Evolutionary conservation across 2,329 filamentous ascomycete species (phyloP).

Genomic region (Ophiosphaerella narmari): DNA sequence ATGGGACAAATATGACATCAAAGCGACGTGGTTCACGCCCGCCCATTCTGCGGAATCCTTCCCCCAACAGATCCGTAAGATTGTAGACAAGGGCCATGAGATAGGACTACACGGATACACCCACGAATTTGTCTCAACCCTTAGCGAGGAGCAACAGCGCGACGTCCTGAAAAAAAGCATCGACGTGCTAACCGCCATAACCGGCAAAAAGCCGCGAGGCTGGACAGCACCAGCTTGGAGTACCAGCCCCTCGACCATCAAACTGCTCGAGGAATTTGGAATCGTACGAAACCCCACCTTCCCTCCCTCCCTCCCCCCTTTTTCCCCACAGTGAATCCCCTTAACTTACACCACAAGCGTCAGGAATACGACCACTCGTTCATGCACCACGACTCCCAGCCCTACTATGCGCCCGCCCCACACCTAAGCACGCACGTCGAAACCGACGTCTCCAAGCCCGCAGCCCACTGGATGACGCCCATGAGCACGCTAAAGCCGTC

Average conservation of each 20-base stretch:
- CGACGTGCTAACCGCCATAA: conserved; percentile 45
- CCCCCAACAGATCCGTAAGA: conserved; percentile 53
- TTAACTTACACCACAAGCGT: neutral
- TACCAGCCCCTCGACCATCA: conserved; percentile 45
- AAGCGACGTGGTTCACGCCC: conserved; percentile 50
- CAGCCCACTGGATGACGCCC: conserved; percentile 46
- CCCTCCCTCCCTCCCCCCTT: too few relatives aligned
- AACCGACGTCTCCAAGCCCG: conserved; percentile 38
- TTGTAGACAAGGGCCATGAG: conserved; percentile 50
- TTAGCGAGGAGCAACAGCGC: conserved; percentile 50
- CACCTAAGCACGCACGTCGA: conserved; percentile 51
- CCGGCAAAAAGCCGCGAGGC: conserved; percentile 48
- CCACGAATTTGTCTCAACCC: conserved; percentile 44
- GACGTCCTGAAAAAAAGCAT: conserved; percentile 48
- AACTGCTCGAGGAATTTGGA: conserved; percentile 48
- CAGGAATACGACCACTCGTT: conserved; percentile 58
- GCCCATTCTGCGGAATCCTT: conserved; percentile 54
- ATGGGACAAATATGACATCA: conserved; percentile 49
- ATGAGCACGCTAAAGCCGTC: conserved; percentile 39
- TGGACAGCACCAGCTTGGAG: conserved; percentile 53
- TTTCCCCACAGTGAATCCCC: too few relatives aligned
- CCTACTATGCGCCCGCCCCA: conserved; percentile 41
- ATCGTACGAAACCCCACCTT: conserved; percentile 32
- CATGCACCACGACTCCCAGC: conserved; percentile 56
- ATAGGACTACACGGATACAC: conserved; percentile 50